Conservation (phyloP, 306 rosid species). For the Coriaria nepalensis region DNA sequence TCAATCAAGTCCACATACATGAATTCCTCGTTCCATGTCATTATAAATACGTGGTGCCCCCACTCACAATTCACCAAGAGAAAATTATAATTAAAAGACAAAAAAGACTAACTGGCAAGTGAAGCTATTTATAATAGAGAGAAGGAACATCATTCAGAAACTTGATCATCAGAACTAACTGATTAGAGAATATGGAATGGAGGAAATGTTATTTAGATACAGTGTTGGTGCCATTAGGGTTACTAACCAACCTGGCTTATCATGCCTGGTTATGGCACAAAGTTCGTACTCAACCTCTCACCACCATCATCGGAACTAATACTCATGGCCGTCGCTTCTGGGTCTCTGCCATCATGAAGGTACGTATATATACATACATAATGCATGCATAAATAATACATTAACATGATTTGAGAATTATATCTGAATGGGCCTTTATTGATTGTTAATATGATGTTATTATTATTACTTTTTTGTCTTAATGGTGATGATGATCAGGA, state of each 20-base stretch:
- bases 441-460: background rate
- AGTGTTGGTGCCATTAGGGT: constrained; percentile 61
- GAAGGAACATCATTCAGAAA: no score
- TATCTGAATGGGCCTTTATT: no score
- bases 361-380: background rate
- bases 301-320: constrained; percentile 72
- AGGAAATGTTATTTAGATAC: constrained; percentile 75
- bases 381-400: no score
- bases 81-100: no score
- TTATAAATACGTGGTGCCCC: no score
- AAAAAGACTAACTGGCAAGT: no score
- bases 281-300: constrained; percentile 51
- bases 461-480: background rate
- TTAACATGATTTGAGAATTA: no score
- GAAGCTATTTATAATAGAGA: no score
- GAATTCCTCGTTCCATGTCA: background rate
- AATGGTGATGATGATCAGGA: constrained; percentile 34
- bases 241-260: constrained; percentile 38
- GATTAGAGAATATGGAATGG: constrained; percentile 45
- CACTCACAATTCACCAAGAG: no score
- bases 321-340: constrained; percentile 63
- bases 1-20: constrained; percentile 45
- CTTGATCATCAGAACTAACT: no score
- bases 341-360: constrained; percentile 81
- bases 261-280: constrained; percentile 75